A percentile compares a stretch with the other conserved stretches of the same genome.
These are phyloP conservation scores for Bryum argenteum DNA, from an alignment of 225 moss, liverwort and hornwort genomes.

Conservation along the genomic window DNA sequence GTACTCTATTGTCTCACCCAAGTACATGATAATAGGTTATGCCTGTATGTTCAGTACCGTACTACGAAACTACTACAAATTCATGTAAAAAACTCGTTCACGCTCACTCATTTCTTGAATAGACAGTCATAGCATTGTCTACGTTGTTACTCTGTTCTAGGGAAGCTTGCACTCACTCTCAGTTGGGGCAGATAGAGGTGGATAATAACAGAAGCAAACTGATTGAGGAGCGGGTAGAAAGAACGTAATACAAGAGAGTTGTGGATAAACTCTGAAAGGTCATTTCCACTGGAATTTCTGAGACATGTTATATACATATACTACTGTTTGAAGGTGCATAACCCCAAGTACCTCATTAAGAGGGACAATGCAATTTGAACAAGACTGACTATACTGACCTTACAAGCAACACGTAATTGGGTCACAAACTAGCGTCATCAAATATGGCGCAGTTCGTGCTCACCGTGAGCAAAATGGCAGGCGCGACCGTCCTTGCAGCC, in stretches of 20 bases:
- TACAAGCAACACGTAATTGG: constrained; percentile 35
- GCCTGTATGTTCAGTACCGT: too few species aligned
- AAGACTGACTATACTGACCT: constrained; percentile 6
- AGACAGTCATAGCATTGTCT: too few species aligned
- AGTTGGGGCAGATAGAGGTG: too few species aligned
- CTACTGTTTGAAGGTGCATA: constrained; percentile 21
- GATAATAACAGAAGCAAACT: background rate
- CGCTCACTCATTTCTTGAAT: too few species aligned
- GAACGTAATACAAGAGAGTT: constrained; percentile 2
- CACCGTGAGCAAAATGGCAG: constrained; percentile 79
- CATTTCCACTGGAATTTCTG: constrained; percentile 29
- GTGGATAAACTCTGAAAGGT: constrained; percentile 22
- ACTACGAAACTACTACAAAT: too few species aligned
- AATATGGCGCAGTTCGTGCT: constrained; percentile 60
- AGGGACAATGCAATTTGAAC: constrained; percentile 21
- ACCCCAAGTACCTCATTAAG: constrained; percentile 38
- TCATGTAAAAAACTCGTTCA: too few species aligned
- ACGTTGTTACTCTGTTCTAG: too few species aligned
- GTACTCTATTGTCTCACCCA: too few species aligned
- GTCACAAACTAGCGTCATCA: constrained; percentile 28
- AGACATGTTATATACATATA: constrained; percentile 39
- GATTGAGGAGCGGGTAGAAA: background rate
- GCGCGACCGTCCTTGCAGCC: constrained; percentile 45
- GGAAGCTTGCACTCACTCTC: too few species aligned
- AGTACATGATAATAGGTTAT: too few species aligned